phyloP scores from a whole-genome alignment of 2,329 filamentous ascomycete genomes.

The Beauveria sp. region DNA sequence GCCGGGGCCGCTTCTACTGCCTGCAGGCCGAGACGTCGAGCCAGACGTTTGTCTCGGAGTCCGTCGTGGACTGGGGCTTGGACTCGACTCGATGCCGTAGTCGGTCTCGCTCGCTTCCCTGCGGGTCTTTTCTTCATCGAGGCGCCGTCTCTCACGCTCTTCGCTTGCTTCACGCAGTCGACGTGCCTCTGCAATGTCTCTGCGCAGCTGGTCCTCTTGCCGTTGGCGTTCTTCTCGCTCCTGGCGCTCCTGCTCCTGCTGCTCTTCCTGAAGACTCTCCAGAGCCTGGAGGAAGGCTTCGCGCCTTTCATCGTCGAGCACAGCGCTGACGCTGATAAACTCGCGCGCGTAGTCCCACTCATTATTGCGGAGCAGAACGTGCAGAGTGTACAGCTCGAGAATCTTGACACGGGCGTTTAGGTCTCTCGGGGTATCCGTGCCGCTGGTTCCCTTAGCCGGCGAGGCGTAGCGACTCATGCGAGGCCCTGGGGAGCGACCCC shows the following conservation, averaged over 20 bases:
- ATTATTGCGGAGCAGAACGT: constrained; percentile 85
- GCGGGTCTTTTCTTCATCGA: constrained; percentile 46
- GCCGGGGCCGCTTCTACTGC: constrained; percentile 19
- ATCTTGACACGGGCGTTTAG: constrained; percentile 82
- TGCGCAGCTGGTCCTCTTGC: constrained; percentile 49
- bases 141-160: constrained; percentile 41
- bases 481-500: constrained; percentile 29
- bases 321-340: constrained; percentile 78
- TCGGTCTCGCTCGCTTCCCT: constrained; percentile 54
- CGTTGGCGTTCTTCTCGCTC: constrained; percentile 51
- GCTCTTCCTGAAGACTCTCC: constrained; percentile 76
- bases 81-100: constrained; percentile 57
- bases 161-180: constrained; percentile 51
- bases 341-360: constrained; percentile 95
- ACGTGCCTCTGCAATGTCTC: constrained; percentile 50
- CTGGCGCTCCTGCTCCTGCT: constrained; percentile 59
- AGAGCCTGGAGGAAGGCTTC: constrained; percentile 85
- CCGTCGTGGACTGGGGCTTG: constrained; percentile 14
- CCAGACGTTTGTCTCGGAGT: background rate
- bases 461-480: constrained; percentile 33
- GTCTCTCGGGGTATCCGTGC: constrained; percentile 76
- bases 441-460: constrained; percentile 44
- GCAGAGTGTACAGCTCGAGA: constrained; percentile 88
- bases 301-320: constrained; percentile 84
- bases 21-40: constrained; percentile 20